phyloP scores from a whole-genome alignment of 2,329 filamentous ascomycete genomes.

The Neonectria punicea region DNA sequence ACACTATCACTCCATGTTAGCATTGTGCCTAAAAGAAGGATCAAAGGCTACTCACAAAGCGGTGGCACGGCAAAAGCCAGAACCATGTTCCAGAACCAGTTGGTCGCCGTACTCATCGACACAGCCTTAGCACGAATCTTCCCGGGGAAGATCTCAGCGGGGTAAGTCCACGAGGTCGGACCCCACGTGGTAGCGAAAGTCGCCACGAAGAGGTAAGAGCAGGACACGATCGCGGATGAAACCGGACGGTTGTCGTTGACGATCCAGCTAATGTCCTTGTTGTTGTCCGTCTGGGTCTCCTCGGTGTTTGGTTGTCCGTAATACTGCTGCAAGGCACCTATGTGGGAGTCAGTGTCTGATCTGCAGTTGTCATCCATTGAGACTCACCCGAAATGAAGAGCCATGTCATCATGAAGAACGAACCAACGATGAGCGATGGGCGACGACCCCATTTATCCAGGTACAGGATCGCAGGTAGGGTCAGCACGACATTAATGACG shows the following conservation, averaged over 20 bases:
- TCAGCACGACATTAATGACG: slow-evolving; percentile 70
- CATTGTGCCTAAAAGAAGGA: not conserved
- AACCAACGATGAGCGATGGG: slow-evolving; percentile 64
- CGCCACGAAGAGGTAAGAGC: slow-evolving; percentile 70
- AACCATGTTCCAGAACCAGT: slow-evolving; percentile 49
- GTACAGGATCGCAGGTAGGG: slow-evolving; percentile 68
- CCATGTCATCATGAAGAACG: slow-evolving; percentile 68
- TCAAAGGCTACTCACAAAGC: slow-evolving; percentile 57
- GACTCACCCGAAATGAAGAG: slow-evolving; percentile 67
- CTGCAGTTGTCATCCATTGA: too few relatives aligned
- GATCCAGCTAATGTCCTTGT: slow-evolving; percentile 67
- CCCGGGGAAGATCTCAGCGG: slow-evolving; percentile 58
- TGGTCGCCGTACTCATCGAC: slow-evolving; percentile 52
- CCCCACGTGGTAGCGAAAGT: slow-evolving; percentile 54
- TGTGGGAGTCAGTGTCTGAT: not conserved
- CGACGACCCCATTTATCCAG: slow-evolving; percentile 70
- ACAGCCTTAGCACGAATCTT: slow-evolving; percentile 58
- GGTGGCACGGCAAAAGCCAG: slow-evolving; percentile 48
- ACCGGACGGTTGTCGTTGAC: slow-evolving; percentile 61
- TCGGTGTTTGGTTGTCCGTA: slow-evolving; percentile 63
- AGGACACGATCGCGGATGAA: slow-evolving; percentile 70
- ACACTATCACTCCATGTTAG: slow-evolving; percentile 36
- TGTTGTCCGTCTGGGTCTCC: slow-evolving; percentile 49
- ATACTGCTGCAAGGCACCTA: slow-evolving; percentile 66
- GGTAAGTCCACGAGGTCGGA: slow-evolving; percentile 59